Evolutionary conservation across 129 eudicot genomes (phyloP).

Genomic region (Erigeron canadensis): DNA sequence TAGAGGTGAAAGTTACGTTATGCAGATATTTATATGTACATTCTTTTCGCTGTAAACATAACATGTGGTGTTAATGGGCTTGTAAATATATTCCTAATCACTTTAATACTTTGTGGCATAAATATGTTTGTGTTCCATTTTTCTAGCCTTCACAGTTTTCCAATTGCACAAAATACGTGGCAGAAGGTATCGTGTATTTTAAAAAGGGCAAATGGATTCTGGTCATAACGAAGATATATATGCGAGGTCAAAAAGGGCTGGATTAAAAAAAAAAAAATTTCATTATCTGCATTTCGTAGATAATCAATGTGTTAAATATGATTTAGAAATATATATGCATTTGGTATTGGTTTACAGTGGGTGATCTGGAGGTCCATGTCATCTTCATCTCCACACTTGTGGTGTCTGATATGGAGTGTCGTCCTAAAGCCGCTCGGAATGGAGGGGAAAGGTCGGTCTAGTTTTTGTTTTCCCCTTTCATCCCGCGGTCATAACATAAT

Average conservation of each 20-base stretch:
- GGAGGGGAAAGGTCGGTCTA: too few relatives aligned
- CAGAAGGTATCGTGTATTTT: not conserved
- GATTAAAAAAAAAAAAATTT: too few relatives aligned
- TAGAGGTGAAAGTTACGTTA: constrained; percentile 27
- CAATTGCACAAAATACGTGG: not conserved
- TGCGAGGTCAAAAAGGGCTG: not conserved
- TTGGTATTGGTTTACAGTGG: too few relatives aligned
- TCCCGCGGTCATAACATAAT: too few relatives aligned
- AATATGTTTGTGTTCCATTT: not conserved
- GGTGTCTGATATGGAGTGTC: too few relatives aligned
- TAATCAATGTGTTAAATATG: not conserved
- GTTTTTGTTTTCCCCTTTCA: too few relatives aligned
- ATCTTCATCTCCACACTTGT: too few relatives aligned
- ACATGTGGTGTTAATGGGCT: not conserved
- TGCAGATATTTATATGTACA: constrained; percentile 28
- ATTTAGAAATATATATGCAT: not conserved
- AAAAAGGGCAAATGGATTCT: not conserved
- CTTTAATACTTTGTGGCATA: not conserved
- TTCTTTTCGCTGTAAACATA: constrained; percentile 11
- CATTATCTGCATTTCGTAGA: too few relatives aligned
- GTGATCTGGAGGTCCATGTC: too few relatives aligned
- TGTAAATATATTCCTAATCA: constrained; percentile 16
- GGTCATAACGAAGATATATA: not conserved
- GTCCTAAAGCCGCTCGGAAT: too few relatives aligned
- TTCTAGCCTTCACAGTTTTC: not conserved